Percentiles rank a stretch among this genome's conserved stretches.
phyloP scores from a whole-genome alignment of 2,329 filamentous ascomycete species.

The Trichoderma breve region DNA sequence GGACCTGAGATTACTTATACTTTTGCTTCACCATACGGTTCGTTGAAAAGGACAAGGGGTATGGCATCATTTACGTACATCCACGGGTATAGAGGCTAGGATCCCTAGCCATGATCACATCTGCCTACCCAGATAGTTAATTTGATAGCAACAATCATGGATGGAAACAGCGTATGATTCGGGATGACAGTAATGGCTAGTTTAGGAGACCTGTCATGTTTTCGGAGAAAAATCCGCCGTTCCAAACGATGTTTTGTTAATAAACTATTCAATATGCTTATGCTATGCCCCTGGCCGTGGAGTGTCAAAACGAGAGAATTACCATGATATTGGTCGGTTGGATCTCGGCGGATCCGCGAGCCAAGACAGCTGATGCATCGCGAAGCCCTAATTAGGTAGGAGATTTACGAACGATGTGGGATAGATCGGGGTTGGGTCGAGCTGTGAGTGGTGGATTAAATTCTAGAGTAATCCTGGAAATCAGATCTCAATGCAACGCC shows the following conservation, averaged over 20 bases:
- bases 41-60: not conserved
- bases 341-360: conserved; percentile 18
- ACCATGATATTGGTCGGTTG: not conserved
- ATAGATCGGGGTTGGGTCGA: not conserved
- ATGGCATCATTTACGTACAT: not conserved
- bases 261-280: not conserved
- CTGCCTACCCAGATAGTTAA: not conserved
- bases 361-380: not conserved
- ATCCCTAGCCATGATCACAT: not conserved
- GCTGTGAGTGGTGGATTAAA: conserved; percentile 21
- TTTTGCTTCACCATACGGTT: not conserved
- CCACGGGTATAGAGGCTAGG: not conserved
- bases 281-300: not conserved
- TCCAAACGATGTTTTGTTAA: not conserved
- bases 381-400: not conserved
- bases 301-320: not conserved
- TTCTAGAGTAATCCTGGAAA: not conserved
- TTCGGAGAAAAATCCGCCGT: not conserved
- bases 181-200: not conserved
- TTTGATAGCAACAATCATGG: not conserved
- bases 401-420: not conserved
- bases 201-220: not conserved
- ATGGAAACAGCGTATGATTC: not conserved
- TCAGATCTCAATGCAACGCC: not conserved
- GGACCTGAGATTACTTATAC: conserved; percentile 8